Evolutionary conservation across 192 early-diverging fungal species (phyloP), one percentile per base, ranked within the genome.

Genomic region (Coemansia sp.): DNA sequence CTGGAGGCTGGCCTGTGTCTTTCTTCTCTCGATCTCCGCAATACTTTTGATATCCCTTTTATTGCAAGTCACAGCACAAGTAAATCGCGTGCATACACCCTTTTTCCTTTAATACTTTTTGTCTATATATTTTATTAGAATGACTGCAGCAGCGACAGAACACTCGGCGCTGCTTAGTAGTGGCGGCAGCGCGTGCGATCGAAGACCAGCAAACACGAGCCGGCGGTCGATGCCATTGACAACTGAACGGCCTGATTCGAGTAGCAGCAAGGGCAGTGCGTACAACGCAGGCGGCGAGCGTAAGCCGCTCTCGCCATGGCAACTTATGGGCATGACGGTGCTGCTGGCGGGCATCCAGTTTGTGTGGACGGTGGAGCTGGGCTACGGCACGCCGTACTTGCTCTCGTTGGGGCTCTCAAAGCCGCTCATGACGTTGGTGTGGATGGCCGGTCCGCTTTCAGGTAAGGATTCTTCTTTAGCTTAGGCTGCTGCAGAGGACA

Each of bases 361-460:
- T 54, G 74, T 74, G 16, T 83, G 82, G 82, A 78, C 78, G 1
- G 82, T 83, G 12, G 82, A 83, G 64, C 66, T 81, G 27, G 82
- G 74, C 4, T 83, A 81, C 52, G 94, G 94, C 27, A 94, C 96
- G 5, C 93, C 94, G 7, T 94, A 93, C 61, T 73, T 98, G 20
- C 83, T 92, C 43, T 85, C 88, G 1, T 79, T 98, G 29, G 93
- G 90, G 0, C 69, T 98, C 18, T 85, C 93, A 13, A 90, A 92
- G 70, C 83, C 93, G 6, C 72, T 92, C 27, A 90, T 91, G 76
- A 91, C 94, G 22, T 73, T 97, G 19, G 96, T 98, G 5, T 98
- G 96, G 96, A 82, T 98, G 64, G 94, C 94, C 9, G 92, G 92
- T 13, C 92, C 92, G 20, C 80, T 93, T 26, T 90, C 89, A 57